Conservation (phyloP, 2,329 filamentous ascomycete genomes). For the Stylonectria norvegica region DNA sequence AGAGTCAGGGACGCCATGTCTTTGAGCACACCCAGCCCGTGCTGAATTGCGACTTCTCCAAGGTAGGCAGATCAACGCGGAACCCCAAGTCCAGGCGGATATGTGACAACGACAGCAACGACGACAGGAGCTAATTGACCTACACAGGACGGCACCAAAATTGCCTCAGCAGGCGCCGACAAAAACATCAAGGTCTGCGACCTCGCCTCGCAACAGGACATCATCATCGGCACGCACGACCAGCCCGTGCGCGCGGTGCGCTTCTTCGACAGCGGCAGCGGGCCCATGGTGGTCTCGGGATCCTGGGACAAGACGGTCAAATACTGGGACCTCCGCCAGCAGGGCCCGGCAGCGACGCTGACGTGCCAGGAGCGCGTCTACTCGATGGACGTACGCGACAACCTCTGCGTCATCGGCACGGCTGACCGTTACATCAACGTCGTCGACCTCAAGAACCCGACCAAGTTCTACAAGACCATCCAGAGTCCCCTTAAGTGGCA, state of each 20-base stretch:
- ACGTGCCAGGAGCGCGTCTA: constrained; percentile 77
- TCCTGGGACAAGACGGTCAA: constrained; percentile 90
- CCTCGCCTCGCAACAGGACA: constrained; percentile 62
- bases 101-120: constrained; percentile 7
- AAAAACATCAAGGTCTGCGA: constrained; percentile 89
- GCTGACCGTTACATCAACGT: constrained; percentile 97
- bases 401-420: constrained; percentile 86
- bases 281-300: constrained; percentile 84
- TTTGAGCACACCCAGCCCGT: constrained; percentile 87
- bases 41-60: constrained; percentile 81
- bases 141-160: constrained; percentile 89
- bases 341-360: constrained; percentile 62
- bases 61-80: constrained; percentile 52
- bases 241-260: constrained; percentile 74
- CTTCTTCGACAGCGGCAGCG: constrained; percentile 70
- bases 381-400: constrained; percentile 84
- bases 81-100: background rate
- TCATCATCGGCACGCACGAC: constrained; percentile 80
- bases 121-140: too few species aligned
- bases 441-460: constrained; percentile 82
- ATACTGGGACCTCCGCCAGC: constrained; percentile 77
- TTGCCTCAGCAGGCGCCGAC: constrained; percentile 85
- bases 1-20: constrained; percentile 78
- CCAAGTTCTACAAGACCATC: constrained; percentile 91
- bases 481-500: constrained; percentile 98